Conservation (phyloP, 441 rosid genomes). For the Kokia cookei region DNA sequence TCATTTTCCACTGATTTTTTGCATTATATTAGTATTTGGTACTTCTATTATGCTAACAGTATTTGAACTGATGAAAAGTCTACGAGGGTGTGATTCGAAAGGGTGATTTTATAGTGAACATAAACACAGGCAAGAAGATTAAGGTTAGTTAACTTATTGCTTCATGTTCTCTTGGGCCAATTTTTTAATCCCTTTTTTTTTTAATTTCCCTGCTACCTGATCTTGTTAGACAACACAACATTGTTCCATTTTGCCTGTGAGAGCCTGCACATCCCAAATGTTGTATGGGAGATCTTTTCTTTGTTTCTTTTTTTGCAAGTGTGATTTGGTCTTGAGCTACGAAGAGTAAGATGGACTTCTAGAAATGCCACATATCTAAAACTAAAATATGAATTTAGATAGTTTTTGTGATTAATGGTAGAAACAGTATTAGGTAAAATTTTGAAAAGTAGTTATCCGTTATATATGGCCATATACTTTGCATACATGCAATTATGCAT, state of each 20-base stretch:
- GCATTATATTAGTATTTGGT: not conserved
- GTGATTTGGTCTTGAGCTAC: not conserved
- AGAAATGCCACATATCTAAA: not conserved
- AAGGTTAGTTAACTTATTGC: slow-evolving; percentile 47
- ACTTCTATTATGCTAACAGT: slow-evolving; percentile 19
- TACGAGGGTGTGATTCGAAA: slow-evolving; percentile 93
- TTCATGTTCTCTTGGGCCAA: not conserved
- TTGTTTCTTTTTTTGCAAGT: not conserved
- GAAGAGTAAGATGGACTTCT: not conserved
- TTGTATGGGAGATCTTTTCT: not conserved
- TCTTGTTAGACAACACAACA: not conserved
- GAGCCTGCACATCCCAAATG: not conserved
- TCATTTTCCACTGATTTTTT: not conserved
- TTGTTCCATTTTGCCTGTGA: not conserved
- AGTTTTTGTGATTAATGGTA: not conserved
- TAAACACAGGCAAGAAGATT: slow-evolving; percentile 91
- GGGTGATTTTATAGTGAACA: slow-evolving; percentile 83
- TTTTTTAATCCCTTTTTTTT: not conserved
- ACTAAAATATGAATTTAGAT: not conserved
- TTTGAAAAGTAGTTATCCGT: not conserved
- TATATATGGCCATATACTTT: not conserved
- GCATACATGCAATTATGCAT: not conserved
- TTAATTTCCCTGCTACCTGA: not conserved
- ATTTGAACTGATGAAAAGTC: slow-evolving; percentile 45
- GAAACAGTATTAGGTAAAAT: not conserved